Base-by-base conservation (phyloP, 208 protist genomes). In the Perkinsela sp. region DNA sequence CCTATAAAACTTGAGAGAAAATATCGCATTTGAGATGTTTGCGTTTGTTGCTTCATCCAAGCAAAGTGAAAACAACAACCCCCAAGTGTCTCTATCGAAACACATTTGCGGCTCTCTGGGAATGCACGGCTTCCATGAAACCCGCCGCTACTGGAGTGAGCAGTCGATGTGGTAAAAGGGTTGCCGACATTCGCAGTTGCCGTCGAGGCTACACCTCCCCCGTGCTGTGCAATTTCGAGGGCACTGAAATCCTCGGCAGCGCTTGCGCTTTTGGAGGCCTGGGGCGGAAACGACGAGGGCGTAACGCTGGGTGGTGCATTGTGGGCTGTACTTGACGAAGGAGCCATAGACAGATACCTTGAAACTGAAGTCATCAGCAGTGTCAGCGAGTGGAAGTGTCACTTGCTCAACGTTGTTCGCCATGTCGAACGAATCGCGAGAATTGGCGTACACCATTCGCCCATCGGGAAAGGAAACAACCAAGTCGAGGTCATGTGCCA, bases 401-500 rank as follows among this genome's bases (percentile, higher is more conserved):
- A 73, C 29, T 30, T 73, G 71, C 71, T 73, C 71, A 15, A 73
- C 71, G 28, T 68, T 70, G 48, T 73, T 73, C 32, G 6, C n/a
- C 29, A 30, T 28, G 48, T 73, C 71, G 69, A 48, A 73, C 29
- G 13, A 13, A 2, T 29, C 65, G n/a, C 13, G 67, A 22, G 28
- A 15, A 22, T 31, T 29, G 6, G 22, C 29, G 28, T 65, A n/a
- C n/a, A 72, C 6, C 1, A 73, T 2, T 30, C 13, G 2, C 29
- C 28, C 67, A 31, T 72, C 66, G 0, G 74, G 72, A 74, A 86
- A 76, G 0, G 83, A 77, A 15, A 90, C 69, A 30, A 82, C 68
- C 30, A 92, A 31, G 71, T 92, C 86, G 28, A 92, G 75, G 71
- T 92, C 81, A 73, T 92, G 78, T 1, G 88, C 76, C 29, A 90